Percentiles rank a stretch among this genome's conserved stretches.
These are phyloP conservation scores for Pythium phragmiticola DNA, from an alignment of 352 stramenopile genomes.

Conservation along the genomic window DNA sequence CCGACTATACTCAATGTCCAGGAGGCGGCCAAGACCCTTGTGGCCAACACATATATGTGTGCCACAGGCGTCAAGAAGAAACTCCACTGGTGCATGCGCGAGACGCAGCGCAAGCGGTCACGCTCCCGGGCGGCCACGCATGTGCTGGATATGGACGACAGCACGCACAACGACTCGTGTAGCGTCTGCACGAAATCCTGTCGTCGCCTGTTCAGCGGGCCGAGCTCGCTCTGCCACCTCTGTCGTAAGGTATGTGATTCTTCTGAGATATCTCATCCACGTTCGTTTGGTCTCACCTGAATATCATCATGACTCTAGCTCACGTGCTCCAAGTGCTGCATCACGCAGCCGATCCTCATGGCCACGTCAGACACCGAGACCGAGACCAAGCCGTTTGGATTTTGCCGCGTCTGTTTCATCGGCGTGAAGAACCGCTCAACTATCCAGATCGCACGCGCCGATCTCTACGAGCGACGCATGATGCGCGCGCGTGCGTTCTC, in stretches of 20 bases:
- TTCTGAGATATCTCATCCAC: background rate
- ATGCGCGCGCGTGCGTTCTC: slow-evolving; percentile 13
- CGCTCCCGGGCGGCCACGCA: background rate
- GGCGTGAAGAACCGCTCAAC: slow-evolving; percentile 22
- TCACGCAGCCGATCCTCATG: slow-evolving; percentile 23
- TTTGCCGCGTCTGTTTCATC: slow-evolving; percentile 22
- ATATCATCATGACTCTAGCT: background rate
- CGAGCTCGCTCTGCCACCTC: slow-evolving; percentile 21
- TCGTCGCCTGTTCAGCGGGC: slow-evolving; percentile 14
- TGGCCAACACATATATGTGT: slow-evolving; percentile 29
- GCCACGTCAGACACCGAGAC: slow-evolving; percentile 11
- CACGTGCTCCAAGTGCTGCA: slow-evolving; percentile 26
- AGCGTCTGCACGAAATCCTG: slow-evolving; percentile 20
- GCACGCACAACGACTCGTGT: slow-evolving; percentile 10
- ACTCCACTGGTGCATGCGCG: slow-evolving; percentile 45
- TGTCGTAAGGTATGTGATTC: slow-evolving; percentile 19
- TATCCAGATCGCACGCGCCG: slow-evolving; percentile 14
- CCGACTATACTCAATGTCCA: slow-evolving; percentile 43
- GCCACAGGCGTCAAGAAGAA: slow-evolving; percentile 54
- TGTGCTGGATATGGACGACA: slow-evolving; percentile 13
- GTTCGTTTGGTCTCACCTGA: background rate
- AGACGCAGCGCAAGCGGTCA: slow-evolving; percentile 21
- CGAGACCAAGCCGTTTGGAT: slow-evolving; percentile 19
- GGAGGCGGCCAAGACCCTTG: slow-evolving; percentile 39
- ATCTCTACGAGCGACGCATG: slow-evolving; percentile 18